These are phyloP conservation scores for Globisporangium irregulare DNA, from an alignment of 352 stramenopile genomes.

Conservation along the genomic window DNA sequence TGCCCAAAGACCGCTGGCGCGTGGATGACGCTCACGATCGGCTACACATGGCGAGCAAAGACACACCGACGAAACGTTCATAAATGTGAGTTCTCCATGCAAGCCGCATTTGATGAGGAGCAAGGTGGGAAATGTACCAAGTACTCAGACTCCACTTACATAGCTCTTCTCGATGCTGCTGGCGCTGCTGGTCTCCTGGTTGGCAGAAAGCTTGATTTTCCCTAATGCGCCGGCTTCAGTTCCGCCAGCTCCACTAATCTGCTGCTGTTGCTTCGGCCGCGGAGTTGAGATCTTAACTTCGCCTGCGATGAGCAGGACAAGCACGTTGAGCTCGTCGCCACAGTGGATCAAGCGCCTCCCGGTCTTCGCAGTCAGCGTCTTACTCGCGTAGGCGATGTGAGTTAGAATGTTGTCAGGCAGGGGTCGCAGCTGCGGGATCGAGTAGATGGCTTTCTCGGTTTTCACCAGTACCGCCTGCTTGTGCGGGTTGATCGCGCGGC, in stretches of 20 bases:
- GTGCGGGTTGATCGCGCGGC: slow-evolving; percentile 63
- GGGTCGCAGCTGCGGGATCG: slow-evolving; percentile 41
- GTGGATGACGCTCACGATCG: slow-evolving; percentile 54
- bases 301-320: slow-evolving; percentile 62
- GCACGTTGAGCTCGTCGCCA: slow-evolving; percentile 54
- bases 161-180: slow-evolving; percentile 4
- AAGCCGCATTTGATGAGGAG: not conserved
- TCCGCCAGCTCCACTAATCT: too few relatives aligned
- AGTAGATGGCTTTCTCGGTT: slow-evolving; percentile 52
- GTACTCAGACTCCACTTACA: slow-evolving; percentile 6
- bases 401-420: slow-evolving; percentile 52
- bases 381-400: slow-evolving; percentile 62
- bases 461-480: slow-evolving; percentile 61
- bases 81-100: not conserved
- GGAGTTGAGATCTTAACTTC: slow-evolving; percentile 61
- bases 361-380: slow-evolving; percentile 37
- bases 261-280: not conserved
- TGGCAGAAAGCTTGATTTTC: slow-evolving; percentile 7
- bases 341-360: slow-evolving; percentile 43
- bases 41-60: slow-evolving; percentile 10
- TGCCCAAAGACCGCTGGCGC: slow-evolving; percentile 74
- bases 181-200: slow-evolving; percentile 6
- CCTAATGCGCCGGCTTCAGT: not conserved
- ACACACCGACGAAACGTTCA: not conserved
- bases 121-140: not conserved